Conservation (phyloP, 2,329 filamentous ascomycete species). For the Lasiodiplodia gonubiensis region DNA sequence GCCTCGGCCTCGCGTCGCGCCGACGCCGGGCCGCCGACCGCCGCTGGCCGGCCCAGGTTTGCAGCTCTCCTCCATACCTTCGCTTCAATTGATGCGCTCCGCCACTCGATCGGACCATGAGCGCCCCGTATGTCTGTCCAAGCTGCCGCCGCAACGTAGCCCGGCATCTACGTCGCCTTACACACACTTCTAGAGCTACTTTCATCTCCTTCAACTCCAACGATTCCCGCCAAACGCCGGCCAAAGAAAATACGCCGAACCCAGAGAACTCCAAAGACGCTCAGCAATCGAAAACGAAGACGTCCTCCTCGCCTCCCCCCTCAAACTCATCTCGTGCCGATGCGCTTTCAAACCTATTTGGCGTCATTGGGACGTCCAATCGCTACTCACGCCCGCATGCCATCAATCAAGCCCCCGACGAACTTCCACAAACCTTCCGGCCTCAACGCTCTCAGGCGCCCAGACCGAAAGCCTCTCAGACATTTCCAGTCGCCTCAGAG, state of each 20-base stretch:
- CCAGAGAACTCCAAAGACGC: no score
- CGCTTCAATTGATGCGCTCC: background rate
- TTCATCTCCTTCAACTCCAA: slow-evolving; percentile 22
- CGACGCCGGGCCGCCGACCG: slow-evolving; percentile 20
- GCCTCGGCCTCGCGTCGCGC: background rate
- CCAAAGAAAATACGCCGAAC: background rate
- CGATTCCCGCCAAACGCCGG: background rate
- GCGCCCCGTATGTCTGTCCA: slow-evolving; percentile 26
- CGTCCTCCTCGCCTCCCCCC: background rate
- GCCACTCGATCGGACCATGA: slow-evolving; percentile 9
- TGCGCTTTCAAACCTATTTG: slow-evolving; percentile 4
- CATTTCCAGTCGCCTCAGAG: background rate
- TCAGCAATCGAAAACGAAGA: background rate
- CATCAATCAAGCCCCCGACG: background rate
- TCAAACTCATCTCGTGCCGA: background rate
- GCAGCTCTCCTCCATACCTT: background rate
- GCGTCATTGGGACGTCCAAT: slow-evolving; percentile 5
- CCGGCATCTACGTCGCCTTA: slow-evolving; percentile 5
- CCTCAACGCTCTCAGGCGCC: no score
- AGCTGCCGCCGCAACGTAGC: slow-evolving; percentile 23
- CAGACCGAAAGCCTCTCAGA: background rate
- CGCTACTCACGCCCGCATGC: background rate
- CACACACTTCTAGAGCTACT: slow-evolving; percentile 2
- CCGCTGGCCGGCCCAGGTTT: slow-evolving; percentile 16
- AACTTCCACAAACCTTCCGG: background rate